A percentile compares a stretch with the other conserved stretches of the same genome.
Evolutionary conservation across 2,329 filamentous ascomycete genomes (phyloP).

Genomic region (Talaromyces sp.): DNA sequence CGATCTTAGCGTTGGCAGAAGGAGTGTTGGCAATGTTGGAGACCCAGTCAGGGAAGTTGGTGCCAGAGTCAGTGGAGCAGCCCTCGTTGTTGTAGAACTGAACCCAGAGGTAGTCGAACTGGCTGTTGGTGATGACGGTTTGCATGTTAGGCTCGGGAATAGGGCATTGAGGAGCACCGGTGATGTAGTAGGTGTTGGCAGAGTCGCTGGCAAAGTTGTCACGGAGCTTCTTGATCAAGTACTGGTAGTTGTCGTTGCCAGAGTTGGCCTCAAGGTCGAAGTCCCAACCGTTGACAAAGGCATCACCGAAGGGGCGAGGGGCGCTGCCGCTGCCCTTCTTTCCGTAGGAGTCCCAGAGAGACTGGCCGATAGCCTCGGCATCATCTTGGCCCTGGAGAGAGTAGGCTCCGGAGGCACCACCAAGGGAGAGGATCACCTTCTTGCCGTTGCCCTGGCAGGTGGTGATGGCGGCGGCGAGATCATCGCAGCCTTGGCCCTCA

Average conservation of each 20-base stretch:
- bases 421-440: constrained; percentile 43
- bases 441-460: constrained; percentile 39
- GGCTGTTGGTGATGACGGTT: constrained; percentile 38
- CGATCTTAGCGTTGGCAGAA: constrained; percentile 45
- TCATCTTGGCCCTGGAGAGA: constrained; percentile 28
- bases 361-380: constrained; percentile 35
- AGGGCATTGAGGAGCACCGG: constrained; percentile 48
- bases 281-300: constrained; percentile 48
- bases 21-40: constrained; percentile 30
- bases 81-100: constrained; percentile 51
- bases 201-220: constrained; percentile 31
- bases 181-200: constrained; percentile 43
- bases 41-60: constrained; percentile 45
- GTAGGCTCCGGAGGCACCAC: constrained; percentile 37
- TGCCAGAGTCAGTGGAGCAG: constrained; percentile 43
- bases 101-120: constrained; percentile 50
- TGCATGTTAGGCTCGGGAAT: constrained; percentile 44
- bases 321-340: constrained; percentile 33
- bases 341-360: constrained; percentile 42
- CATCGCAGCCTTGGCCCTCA: constrained; percentile 26
- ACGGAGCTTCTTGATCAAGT: constrained; percentile 44
- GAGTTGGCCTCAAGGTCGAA: constrained; percentile 42
- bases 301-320: constrained; percentile 46
- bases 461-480: constrained; percentile 35
- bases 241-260: constrained; percentile 32